Base-by-base conservation (phyloP, 352 stramenopile genomes). In the Phytophthora cryptogea region DNA sequence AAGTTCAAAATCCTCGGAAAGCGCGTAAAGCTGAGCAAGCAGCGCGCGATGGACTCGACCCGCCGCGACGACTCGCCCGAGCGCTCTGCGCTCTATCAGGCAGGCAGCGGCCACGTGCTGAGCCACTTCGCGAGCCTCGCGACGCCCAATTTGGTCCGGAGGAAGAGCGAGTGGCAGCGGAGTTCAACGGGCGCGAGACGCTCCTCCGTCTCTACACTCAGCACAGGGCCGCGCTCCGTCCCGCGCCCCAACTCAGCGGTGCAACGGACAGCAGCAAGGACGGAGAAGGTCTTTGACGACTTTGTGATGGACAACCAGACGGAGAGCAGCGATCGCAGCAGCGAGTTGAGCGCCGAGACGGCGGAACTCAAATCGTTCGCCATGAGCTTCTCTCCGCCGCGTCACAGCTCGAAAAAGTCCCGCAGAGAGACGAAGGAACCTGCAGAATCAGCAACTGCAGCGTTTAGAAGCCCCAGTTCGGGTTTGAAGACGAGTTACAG, bases 101-200 rank as follows among this genome's bases (percentile, higher is more conserved):
- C 75, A 9, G 78, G 74, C 52, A 86, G 78, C 26, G 80, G 80
- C 50, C 59, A 73, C 53, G 68, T 90, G 32, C 55, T 90, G n/a
- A 70, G 61, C 63, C 78, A 90, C 63, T 90, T 90, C 50, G 76
- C 74, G 0, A 64, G 68, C 17, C 58, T 90, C 14, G 61, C 73
- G 48, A 83, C 76, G 32, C 77, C 78, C 9, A 65, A 72, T 16
- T 47, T 46, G 20, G 8, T 0, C 8, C 39, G 39, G 14, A 70
- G 55, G 26, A 56, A 70, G 28, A 59, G 66, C n/a, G 53, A 68
- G 26, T 79, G 74, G 66, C 40, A 59, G 14, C 53, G 41, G 1
- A 39, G 55, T 10, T 68, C 59, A 1, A n/a, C 48, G 20, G 51
- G 37, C 36, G 54, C 28, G 41, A 54, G 41, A 4, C 61, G 67